These are phyloP conservation scores for Verticillium nubilum DNA, from an alignment of 2,329 filamentous ascomycete genomes.

Conservation along the genomic window DNA sequence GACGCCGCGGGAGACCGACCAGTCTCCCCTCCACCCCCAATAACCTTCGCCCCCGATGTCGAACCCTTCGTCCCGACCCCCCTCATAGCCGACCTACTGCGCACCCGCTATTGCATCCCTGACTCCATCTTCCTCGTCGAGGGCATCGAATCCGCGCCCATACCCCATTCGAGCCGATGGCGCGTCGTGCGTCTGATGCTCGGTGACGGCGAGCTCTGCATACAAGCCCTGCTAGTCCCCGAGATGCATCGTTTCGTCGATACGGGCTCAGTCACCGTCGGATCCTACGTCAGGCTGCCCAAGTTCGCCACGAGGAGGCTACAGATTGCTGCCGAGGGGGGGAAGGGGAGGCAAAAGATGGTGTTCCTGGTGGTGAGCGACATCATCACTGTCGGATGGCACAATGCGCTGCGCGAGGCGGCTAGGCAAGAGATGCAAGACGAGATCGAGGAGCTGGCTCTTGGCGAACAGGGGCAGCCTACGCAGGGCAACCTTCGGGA, in stretches of 20 bases:
- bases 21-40: background rate
- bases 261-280: conserved; percentile 35
- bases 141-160: conserved; percentile 29
- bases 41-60: conserved; percentile 17
- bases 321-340: conserved; percentile 3
- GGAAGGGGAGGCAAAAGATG: conserved; percentile 17
- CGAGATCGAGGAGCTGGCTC: background rate
- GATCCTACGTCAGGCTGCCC: conserved; percentile 43
- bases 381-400: conserved; percentile 41
- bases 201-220: conserved; percentile 46
- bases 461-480: background rate
- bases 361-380: conserved; percentile 41
- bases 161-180: conserved; percentile 30
- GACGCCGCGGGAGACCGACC: background rate
- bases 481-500: background rate
- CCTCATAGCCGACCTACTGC: conserved; percentile 41
- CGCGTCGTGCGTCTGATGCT: conserved; percentile 42
- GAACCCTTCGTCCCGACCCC: conserved; percentile 25
- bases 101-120: conserved; percentile 40
- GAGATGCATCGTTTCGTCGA: conserved; percentile 44
- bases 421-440: background rate
- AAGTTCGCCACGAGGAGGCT: conserved; percentile 18
- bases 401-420: conserved; percentile 14
- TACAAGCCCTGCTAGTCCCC: conserved; percentile 44
- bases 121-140: conserved; percentile 47